Base-by-base conservation (phyloP, 495 filamentous ascomycete genomes). In the Chlorociboria aeruginascens region DNA sequence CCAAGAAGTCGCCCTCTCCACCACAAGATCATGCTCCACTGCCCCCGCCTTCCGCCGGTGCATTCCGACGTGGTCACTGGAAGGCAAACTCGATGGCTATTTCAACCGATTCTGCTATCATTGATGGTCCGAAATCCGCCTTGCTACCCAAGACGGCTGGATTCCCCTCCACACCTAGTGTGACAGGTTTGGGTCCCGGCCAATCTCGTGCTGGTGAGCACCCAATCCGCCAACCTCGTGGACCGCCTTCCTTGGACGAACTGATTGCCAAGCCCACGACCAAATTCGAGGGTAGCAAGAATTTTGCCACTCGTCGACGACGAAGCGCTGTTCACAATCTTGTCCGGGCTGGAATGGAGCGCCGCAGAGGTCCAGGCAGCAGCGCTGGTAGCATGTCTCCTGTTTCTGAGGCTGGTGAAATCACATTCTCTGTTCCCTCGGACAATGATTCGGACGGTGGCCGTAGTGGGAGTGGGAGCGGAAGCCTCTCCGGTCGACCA, bases 221-320 rank as follows among this genome's bases (percentile, higher is more conserved):
- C 61, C 92, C 92, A 3, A 69, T 82, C 48, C 92, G 92, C 51
- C 93, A 97, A 64, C 92, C 92, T 40, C 86, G 89, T 58, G 89
- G 89, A 30, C 92, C 92, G 13, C 93, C 93, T 6, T 78, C 85
- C 1, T 71, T 97, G 38, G 93, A 99, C 54, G 90, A 99, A 64
- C 79, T 99, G 47, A 74, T 82, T 50, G 78, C 82, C 25, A 89
- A 88, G 65, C 92, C 92, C 6, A 99, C 92, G 4, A 81, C 86
- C 39, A 95, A 89, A 66, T 81, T 92, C 53, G 90, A 95, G 58
- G 92, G 93, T 32, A 95, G 90, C 78, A 94, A 95, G 75, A 99
- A 99, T 68, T 99, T 99, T 65, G 82, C 86, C 14, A 82, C 87
- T 31, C 90, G 90, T 52, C 89, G 92, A 58, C 89, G 92, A 41